phyloP scores from a whole-genome alignment of 1,284 basidiomycete genomes.

The Microbotryum saponariae region DNA sequence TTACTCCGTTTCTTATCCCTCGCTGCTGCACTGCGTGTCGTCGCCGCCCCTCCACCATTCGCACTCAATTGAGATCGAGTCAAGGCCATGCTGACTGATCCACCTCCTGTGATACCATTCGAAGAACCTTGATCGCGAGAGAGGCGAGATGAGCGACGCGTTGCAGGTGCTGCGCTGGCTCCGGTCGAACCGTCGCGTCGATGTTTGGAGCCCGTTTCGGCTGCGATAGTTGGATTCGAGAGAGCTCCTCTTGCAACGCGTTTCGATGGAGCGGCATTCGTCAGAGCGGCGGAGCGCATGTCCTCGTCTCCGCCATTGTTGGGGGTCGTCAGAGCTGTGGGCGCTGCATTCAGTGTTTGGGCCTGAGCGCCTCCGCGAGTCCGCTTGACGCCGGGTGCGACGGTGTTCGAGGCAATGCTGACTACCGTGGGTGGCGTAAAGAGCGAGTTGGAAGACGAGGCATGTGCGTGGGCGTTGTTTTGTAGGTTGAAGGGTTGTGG shows the following conservation, averaged over 20 bases:
- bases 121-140: constrained; percentile 9
- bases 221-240: too few relatives aligned
- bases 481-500: neutral
- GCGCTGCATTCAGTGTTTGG: neutral
- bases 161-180: neutral
- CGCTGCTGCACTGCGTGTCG: neutral
- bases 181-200: too few relatives aligned
- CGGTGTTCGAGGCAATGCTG: neutral
- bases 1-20: constrained; percentile 28
- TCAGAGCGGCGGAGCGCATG: neutral
- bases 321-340: too few relatives aligned
- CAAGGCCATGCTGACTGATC: constrained; percentile 8
- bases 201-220: too few relatives aligned
- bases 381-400: constrained; percentile 28
- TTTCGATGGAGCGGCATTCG: neutral
- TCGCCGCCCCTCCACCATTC: neutral
- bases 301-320: too few relatives aligned
- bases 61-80: constrained; percentile 11
- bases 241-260: too few relatives aligned
- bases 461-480: neutral
- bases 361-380: constrained; percentile 5
- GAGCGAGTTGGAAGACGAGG: constrained; percentile 9
- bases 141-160: constrained; percentile 20
- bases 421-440: constrained; percentile 17
- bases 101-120: neutral